Evolutionary conservation across 345 rosid species (phyloP).

Genomic region (Nephelium lappaceum): DNA sequence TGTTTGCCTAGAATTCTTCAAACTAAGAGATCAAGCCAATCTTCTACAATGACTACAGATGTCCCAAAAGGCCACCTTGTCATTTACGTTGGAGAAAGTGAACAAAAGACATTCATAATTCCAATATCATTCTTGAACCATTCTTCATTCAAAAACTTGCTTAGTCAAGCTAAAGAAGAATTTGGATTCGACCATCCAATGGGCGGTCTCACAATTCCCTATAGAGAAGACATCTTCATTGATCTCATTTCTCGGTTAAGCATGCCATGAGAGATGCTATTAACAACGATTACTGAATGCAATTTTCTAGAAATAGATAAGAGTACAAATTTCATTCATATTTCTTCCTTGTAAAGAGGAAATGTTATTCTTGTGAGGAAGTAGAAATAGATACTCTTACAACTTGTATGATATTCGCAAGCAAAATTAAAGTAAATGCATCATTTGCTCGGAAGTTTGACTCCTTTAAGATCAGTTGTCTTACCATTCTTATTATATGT

Average conservation of each 20-base stretch:
- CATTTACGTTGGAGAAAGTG: constrained; percentile 28
- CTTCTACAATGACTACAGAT: constrained; percentile 20
- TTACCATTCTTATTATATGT: not conserved
- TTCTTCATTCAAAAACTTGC: constrained; percentile 43
- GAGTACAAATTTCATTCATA: not conserved
- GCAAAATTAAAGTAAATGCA: not conserved
- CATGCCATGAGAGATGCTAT: constrained; percentile 5
- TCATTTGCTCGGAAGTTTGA: not conserved
- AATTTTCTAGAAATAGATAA: not conserved
- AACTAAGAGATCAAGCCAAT: not conserved
- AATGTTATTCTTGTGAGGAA: not conserved
- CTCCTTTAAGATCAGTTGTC: not conserved
- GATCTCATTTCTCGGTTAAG: constrained; percentile 36
- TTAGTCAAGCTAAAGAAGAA: constrained; percentile 41
- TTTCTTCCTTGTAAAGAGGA: not conserved
- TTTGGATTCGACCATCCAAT: constrained; percentile 54
- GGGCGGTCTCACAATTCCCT: constrained; percentile 60
- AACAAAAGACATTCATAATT: constrained; percentile 30
- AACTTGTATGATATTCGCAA: not conserved
- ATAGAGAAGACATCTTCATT: constrained; percentile 50
- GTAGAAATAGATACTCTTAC: not conserved
- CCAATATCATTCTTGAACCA: constrained; percentile 40
- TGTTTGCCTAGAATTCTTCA: constrained; percentile 3
- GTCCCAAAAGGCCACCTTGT: constrained; percentile 29
- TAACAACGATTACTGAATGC: not conserved